Evolutionary conservation across 208 protist genomes (phyloP).

Genomic region (Paratrypanosoma confusum): DNA sequence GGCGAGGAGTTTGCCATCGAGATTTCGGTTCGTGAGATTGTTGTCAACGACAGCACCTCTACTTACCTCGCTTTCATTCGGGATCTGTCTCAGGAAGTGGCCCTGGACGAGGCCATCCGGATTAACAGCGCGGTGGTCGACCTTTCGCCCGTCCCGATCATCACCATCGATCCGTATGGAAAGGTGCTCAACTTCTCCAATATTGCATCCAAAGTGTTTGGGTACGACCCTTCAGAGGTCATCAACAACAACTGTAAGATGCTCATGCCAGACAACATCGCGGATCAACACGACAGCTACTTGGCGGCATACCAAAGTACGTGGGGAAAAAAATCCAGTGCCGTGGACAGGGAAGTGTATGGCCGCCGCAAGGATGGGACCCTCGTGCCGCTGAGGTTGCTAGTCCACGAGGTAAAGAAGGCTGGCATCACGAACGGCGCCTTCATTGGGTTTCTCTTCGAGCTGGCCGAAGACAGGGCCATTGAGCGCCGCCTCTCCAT

Average conservation of each 20-base stretch:
- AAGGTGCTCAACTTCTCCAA: slow-evolving; percentile 8
- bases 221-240: slow-evolving; percentile 11
- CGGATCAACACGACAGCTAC: slow-evolving; percentile 13
- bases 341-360: background rate
- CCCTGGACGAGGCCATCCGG: slow-evolving; percentile 5
- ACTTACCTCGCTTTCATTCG: slow-evolving; percentile 22
- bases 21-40: slow-evolving; percentile 20
- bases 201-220: slow-evolving; percentile 12
- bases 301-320: slow-evolving; percentile 10
- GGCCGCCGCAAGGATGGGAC: slow-evolving; percentile 8
- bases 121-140: slow-evolving; percentile 12
- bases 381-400: background rate
- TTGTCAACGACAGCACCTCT: slow-evolving; percentile 4
- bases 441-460: slow-evolving; percentile 5
- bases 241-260: slow-evolving; percentile 20
- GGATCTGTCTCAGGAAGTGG: slow-evolving; percentile 14
- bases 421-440: background rate
- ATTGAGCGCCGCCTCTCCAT: background rate
- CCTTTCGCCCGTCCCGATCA: slow-evolving; percentile 2
- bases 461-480: slow-evolving; percentile 1
- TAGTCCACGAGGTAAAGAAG: slow-evolving; percentile 8
- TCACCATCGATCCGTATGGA: slow-evolving; percentile 7
- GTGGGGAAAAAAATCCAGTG: slow-evolving; percentile 1
- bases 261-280: slow-evolving; percentile 21
- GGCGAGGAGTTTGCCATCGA: slow-evolving; percentile 22